Evolutionary conservation across 352 stramenopile species (phyloP).

Genomic region (Phytophthora parvispora): DNA sequence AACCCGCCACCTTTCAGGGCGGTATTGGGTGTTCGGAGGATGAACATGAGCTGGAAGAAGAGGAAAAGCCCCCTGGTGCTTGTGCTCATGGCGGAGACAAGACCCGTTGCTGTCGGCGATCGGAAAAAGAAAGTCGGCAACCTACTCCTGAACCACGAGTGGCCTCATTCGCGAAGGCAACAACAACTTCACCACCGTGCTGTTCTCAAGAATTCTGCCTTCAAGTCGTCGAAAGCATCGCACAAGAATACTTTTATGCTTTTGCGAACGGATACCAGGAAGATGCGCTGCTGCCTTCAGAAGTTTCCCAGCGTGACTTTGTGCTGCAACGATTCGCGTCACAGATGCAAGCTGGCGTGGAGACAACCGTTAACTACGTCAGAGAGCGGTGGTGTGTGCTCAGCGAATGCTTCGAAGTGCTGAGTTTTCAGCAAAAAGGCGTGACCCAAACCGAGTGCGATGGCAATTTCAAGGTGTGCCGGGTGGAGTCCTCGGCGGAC

Average conservation of each 20-base stretch:
- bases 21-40: not conserved
- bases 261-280: constrained; percentile 17
- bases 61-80: not conserved
- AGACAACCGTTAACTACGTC: not conserved
- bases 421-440: constrained; percentile 1
- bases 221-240: constrained; percentile 7
- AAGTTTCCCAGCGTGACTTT: constrained; percentile 1
- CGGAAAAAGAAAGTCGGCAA: not conserved
- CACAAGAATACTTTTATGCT: constrained; percentile 15
- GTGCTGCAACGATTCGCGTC: not conserved
- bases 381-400: not conserved
- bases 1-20: not conserved
- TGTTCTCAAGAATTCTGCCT: constrained; percentile 11
- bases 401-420: constrained; percentile 5
- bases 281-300: too few species aligned
- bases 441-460: not conserved
- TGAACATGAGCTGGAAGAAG: not conserved
- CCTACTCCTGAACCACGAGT: not conserved
- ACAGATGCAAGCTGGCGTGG: not conserved
- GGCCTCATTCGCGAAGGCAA: not conserved
- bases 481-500: not conserved
- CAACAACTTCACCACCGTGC: not conserved
- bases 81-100: not conserved
- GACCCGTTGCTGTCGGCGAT: not conserved
- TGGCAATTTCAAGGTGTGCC: not conserved